Evolutionary conservation across 352 stramenopile species (phyloP).

Genomic region (Phytophthora macrochlamydospora): DNA sequence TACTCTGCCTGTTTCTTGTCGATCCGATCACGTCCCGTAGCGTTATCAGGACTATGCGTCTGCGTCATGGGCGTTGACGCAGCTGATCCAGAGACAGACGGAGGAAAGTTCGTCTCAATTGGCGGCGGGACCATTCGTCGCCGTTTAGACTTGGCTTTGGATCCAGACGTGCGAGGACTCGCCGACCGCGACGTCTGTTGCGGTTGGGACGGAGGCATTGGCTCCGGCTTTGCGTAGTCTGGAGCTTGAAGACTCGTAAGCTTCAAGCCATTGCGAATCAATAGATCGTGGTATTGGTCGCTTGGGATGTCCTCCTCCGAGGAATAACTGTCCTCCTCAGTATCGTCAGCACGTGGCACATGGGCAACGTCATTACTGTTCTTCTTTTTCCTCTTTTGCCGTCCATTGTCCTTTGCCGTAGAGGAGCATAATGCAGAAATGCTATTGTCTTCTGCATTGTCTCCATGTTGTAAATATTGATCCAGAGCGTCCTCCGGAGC

Average conservation of each 20-base stretch:
- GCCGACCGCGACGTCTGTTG: neutral
- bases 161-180: neutral
- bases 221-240: slow-evolving; percentile 3
- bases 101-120: slow-evolving; percentile 14
- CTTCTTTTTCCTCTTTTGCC: slow-evolving; percentile 1
- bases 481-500: slow-evolving; percentile 30
- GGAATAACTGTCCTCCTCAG: neutral
- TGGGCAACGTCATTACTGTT: neutral
- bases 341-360: neutral
- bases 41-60: slow-evolving; percentile 4
- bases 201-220: neutral
- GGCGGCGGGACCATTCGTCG: slow-evolving; percentile 5
- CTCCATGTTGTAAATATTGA: slow-evolving; percentile 35
- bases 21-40: slow-evolving; percentile 25
- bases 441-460: slow-evolving; percentile 2
- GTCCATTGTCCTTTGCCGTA: slow-evolving; percentile 9
- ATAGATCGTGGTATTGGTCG: slow-evolving; percentile 20
- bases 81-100: slow-evolving; percentile 3
- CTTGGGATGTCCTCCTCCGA: slow-evolving; percentile 18
- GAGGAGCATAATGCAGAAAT: too few relatives aligned
- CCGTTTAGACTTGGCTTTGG: slow-evolving; percentile 6
- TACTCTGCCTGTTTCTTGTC: slow-evolving; percentile 19
- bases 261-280: slow-evolving; percentile 23
- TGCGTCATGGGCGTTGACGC: slow-evolving; percentile 7
- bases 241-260: slow-evolving; percentile 19